Evolutionary conservation across 768 basidiomycete species (phyloP).

Genomic region (Termitomyces eurrhizus): DNA sequence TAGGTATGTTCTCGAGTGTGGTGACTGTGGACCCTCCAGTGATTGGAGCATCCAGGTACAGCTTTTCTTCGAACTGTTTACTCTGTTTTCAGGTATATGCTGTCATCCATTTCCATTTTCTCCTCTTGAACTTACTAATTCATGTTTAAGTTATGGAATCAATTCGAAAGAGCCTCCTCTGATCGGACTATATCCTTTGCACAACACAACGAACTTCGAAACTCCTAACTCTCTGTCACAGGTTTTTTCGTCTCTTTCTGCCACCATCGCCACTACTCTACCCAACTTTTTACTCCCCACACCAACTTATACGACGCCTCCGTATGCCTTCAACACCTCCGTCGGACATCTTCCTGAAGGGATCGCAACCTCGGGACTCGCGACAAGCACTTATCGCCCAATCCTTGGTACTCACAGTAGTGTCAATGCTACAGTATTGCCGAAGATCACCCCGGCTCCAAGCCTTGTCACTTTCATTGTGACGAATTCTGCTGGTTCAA

Average conservation of each 20-base stretch:
- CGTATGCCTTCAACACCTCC: slow-evolving; percentile 70
- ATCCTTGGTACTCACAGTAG: slow-evolving; percentile 39
- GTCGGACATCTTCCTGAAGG: slow-evolving; percentile 50
- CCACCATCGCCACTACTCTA: slow-evolving; percentile 62
- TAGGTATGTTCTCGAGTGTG: slow-evolving; percentile 42
- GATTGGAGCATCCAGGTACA: slow-evolving; percentile 35
- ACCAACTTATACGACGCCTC: slow-evolving; percentile 57
- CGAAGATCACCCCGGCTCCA: slow-evolving; percentile 48
- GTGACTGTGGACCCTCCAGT: neutral
- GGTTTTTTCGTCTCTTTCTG: slow-evolving; percentile 57
- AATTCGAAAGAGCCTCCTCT: slow-evolving; percentile 68
- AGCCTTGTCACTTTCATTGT: slow-evolving; percentile 51
- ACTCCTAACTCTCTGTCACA: slow-evolving; percentile 40
- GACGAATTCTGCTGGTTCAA: slow-evolving; percentile 51
- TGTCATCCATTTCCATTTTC: neutral
- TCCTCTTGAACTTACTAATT: neutral
- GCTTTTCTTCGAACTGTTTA: slow-evolving; percentile 76
- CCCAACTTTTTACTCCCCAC: slow-evolving; percentile 70
- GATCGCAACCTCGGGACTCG: slow-evolving; percentile 58
- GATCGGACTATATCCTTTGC: slow-evolving; percentile 69
- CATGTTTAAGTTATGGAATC: slow-evolving; percentile 62
- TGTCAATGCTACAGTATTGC: slow-evolving; percentile 51
- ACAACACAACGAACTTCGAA: slow-evolving; percentile 40
- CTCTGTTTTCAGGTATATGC: slow-evolving; percentile 64
- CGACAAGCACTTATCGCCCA: slow-evolving; percentile 66